phyloP scores from a whole-genome alignment of 805 yeast genomes.

The Kuraishia molischiana region DNA sequence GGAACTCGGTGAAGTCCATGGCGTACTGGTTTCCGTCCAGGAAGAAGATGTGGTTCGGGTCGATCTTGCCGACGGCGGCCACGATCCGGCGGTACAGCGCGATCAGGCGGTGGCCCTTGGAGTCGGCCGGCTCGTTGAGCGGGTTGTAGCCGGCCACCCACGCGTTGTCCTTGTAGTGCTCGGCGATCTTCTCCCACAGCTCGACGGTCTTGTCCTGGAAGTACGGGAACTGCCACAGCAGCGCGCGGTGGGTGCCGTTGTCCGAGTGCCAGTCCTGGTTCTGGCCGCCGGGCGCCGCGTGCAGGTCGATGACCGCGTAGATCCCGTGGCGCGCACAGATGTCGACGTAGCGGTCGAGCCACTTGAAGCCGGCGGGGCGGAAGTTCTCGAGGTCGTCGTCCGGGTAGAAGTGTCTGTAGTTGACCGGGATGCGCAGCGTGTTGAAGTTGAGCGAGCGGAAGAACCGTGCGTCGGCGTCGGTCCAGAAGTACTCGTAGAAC shows the following conservation, averaged over 20 bases:
- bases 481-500: conserved; percentile 45
- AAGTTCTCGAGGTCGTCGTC: conserved; percentile 33
- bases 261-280: conserved; percentile 48
- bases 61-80: conserved; percentile 29
- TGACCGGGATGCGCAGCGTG: conserved; percentile 41
- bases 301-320: conserved; percentile 38
- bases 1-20: conserved; percentile 39
- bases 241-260: conserved; percentile 33
- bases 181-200: conserved; percentile 35
- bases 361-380: conserved; percentile 34
- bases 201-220: conserved; percentile 36
- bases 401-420: conserved; percentile 38
- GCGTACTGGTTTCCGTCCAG: conserved; percentile 43
- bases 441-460: conserved; percentile 31
- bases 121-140: conserved; percentile 40
- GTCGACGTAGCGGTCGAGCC: conserved; percentile 31
- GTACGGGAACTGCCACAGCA: conserved; percentile 39
- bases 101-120: conserved; percentile 16
- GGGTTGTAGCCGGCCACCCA: conserved; percentile 50
- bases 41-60: conserved; percentile 38
- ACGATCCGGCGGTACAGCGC: conserved; percentile 28
- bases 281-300: conserved; percentile 43
- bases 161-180: conserved; percentile 32
- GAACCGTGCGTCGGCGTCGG: conserved; percentile 37
- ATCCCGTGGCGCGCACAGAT: conserved; percentile 35